Evolutionary conservation across 2,329 filamentous ascomycete species (phyloP).

Genomic region (Trichocomaceae sp.): DNA sequence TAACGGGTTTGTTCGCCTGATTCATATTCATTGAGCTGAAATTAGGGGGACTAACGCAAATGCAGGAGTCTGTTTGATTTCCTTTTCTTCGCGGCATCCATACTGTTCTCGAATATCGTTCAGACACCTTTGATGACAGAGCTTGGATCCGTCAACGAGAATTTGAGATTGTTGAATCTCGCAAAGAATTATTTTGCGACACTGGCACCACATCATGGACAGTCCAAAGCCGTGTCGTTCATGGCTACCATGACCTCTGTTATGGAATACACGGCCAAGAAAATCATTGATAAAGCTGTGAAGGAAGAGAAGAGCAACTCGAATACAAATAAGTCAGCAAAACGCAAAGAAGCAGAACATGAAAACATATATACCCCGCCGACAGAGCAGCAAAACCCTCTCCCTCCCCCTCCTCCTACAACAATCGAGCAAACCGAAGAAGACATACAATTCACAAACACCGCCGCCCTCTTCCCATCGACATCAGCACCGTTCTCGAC

Average conservation of each 20-base stretch:
- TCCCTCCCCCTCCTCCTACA: background rate
- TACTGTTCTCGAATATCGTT: slow-evolving; percentile 84
- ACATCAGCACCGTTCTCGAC: background rate
- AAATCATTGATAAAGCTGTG: slow-evolving; percentile 80
- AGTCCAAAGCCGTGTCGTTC: slow-evolving; percentile 76
- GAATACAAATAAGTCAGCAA: background rate
- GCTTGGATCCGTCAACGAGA: slow-evolving; percentile 56
- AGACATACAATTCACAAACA: background rate
- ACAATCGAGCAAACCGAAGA: background rate
- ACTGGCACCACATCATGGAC: slow-evolving; percentile 67
- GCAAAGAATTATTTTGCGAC: slow-evolving; percentile 85
- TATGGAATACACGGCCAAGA: slow-evolving; percentile 82
- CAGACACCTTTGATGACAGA: slow-evolving; percentile 81
- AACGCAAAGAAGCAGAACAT: background rate
- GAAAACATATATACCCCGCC: background rate
- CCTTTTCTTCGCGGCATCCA: slow-evolving; percentile 84
- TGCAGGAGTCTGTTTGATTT: slow-evolving; percentile 79
- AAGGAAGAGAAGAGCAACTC: slow-evolving; percentile 48
- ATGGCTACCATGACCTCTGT: slow-evolving; percentile 87
- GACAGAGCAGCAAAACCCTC: background rate
- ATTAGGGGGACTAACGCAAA: background rate
- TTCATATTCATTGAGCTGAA: background rate
- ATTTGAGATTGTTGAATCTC: slow-evolving; percentile 77
- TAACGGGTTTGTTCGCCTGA: slow-evolving; percentile 63
- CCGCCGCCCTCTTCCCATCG: background rate